A percentile compares a stretch with the other conserved stretches of the same genome.
phyloP scores from a whole-genome alignment of 805 yeast species.

The Pichia eremophila region DNA sequence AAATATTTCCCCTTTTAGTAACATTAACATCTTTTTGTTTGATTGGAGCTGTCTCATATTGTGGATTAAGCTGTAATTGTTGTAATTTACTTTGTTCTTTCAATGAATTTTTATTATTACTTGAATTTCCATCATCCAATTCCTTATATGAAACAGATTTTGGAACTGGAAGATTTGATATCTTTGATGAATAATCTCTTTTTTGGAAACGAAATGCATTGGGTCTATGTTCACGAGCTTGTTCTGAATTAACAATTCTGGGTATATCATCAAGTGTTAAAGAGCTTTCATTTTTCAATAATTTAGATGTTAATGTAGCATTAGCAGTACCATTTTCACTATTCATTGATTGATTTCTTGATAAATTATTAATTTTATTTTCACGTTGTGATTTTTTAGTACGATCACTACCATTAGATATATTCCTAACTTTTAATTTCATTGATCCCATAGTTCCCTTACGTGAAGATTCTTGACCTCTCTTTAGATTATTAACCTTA shows the following conservation, averaged over 20 bases:
- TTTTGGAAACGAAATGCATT: conserved; percentile 83
- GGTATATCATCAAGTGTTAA: conserved; percentile 94
- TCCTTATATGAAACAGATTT: conserved; percentile 18
- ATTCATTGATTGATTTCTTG: background rate
- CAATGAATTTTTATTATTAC: background rate
- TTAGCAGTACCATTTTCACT: conserved; percentile 20
- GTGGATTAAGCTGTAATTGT: background rate
- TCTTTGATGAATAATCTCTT: conserved; percentile 22
- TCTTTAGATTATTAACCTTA: background rate
- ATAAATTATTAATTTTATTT: conserved; percentile 22
- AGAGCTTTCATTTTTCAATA: conserved; percentile 71
- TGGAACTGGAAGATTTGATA: conserved; percentile 29
- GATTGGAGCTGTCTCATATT: background rate
- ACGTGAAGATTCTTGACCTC: conserved; percentile 6
- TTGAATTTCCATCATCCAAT: background rate
- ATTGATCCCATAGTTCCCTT: conserved; percentile 24
- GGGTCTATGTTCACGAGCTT: conserved; percentile 87
- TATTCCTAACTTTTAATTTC: conserved; percentile 21
- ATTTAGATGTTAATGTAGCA: conserved; percentile 45
- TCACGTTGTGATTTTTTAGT: background rate
- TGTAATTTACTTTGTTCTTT: background rate
- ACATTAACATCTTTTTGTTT: background rate
- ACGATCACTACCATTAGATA: conserved; percentile 13
- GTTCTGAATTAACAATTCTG: conserved; percentile 93
- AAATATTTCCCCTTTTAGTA: background rate